phyloP scores from a whole-genome alignment of 768 basidiomycete species.

The Mycena filopes region DNA sequence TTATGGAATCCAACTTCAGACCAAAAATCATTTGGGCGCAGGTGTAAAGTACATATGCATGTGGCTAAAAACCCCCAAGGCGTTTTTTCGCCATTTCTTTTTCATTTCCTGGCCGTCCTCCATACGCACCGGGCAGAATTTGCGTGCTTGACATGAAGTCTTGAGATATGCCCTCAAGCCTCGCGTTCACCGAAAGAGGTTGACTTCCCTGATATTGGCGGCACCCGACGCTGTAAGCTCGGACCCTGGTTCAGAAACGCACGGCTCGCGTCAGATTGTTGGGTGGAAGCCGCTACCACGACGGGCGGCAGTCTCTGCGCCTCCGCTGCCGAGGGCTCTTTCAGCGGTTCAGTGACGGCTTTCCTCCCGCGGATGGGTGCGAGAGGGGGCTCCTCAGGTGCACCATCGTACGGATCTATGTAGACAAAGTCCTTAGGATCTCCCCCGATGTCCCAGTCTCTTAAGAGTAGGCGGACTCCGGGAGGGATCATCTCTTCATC shows the following conservation, averaged over 20 bases:
- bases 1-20: background rate
- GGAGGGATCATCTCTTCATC: slow-evolving; percentile 48
- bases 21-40: too few relatives aligned
- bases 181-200: slow-evolving; percentile 21
- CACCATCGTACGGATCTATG: slow-evolving; percentile 62
- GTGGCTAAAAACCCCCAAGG: slow-evolving; percentile 72
- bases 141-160: slow-evolving; percentile 72
- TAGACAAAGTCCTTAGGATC: slow-evolving; percentile 63
- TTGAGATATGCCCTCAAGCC: slow-evolving; percentile 45
- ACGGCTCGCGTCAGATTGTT: slow-evolving; percentile 18
- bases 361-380: slow-evolving; percentile 2
- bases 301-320: slow-evolving; percentile 53
- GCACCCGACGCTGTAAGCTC: slow-evolving; percentile 1
- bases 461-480: slow-evolving; percentile 71
- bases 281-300: slow-evolving; percentile 42
- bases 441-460: slow-evolving; percentile 72
- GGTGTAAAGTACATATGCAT: background rate
- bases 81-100: slow-evolving; percentile 75
- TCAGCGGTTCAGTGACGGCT: slow-evolving; percentile 25
- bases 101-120: slow-evolving; percentile 67
- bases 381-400: slow-evolving; percentile 32
- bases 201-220: slow-evolving; percentile 24
- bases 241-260: slow-evolving; percentile 31
- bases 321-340: slow-evolving; percentile 16
- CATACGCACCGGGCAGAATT: slow-evolving; percentile 74